These are phyloP conservation scores for Colletotrichum sp. DNA, from an alignment of 2,329 filamentous ascomycete genomes.

Conservation along the genomic window DNA sequence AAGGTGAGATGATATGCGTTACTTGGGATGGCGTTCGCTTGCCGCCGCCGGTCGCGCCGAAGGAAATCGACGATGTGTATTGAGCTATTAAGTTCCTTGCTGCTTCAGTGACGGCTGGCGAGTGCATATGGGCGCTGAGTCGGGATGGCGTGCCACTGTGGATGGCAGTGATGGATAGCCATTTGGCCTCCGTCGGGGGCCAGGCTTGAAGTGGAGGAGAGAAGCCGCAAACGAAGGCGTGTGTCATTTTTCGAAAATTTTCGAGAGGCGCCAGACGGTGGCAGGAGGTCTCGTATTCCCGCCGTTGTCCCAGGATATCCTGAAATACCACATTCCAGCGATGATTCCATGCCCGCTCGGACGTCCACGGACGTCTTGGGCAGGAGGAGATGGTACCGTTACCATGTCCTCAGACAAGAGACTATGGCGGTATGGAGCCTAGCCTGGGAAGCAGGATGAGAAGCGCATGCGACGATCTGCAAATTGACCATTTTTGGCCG, in stretches of 20 bases:
- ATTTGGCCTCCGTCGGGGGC: neutral
- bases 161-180: neutral
- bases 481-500: neutral
- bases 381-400: neutral
- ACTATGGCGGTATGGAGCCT: neutral
- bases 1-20: neutral
- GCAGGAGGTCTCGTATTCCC: neutral
- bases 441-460: neutral
- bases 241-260: neutral
- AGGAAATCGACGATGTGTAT: neutral
- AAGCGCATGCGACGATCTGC: neutral
- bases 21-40: neutral
- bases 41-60: neutral
- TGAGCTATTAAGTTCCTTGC: neutral
- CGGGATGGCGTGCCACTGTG: neutral
- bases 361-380: conserved; percentile 11
- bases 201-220: neutral
- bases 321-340: conserved; percentile 2
- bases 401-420: neutral
- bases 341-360: neutral
- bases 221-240: neutral
- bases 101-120: neutral
- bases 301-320: conserved; percentile 6
- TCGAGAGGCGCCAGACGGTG: neutral
- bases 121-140: neutral